Evolutionary conservation across 169 alveolate genomes (phyloP), one percentile per base, ranked within the genome.

Genomic region (Eimeria necatrix): DNA sequence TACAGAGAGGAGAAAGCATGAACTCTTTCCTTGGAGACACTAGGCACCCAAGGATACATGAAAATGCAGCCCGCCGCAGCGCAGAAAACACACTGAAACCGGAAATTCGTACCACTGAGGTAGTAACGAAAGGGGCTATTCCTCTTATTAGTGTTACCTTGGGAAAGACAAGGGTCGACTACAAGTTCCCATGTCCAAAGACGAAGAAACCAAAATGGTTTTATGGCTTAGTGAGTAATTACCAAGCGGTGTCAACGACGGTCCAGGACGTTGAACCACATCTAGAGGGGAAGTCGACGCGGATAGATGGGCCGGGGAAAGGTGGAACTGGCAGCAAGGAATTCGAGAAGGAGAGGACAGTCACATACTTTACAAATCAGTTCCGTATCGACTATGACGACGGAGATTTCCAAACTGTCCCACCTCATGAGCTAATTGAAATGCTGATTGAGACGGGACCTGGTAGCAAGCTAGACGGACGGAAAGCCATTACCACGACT

Each of bases 161-260:
- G 59, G 96, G 96, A 26, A 89, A 89, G 85, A 94, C 96, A 26
- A 61, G 61, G 51, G 88, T 94, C n/a, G 94, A 88, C 83, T 80
- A 60, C 46, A 26, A 78, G 46, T 94, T 88, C 59, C 90, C 80
- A 53, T 93, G 76, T 26, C 80, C 80, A 51, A 46, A 68, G 18
- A 56, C 61, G 12, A 56, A 22, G 92, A 70, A 78, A n/a, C 51
- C 22, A 59, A 86, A 86, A 48, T 92, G 95, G 95, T 92, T 49
- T 46, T 73, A 78, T 14, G 95, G 95, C 24, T 48, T 26, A 20
- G 90, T 92, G 60, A 70, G 73, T 22, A 83, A 92, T 51, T 92
- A 92, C 76, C 78, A 86, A 46, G 88, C 95, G 56, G 80, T 92
- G 52, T 76, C 95, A 12, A 60, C 56, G 26, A 70, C 61, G 70